phyloP scores from a whole-genome alignment of 2,329 filamentous ascomycete species.

The Ophiognomonia clavigignenti-juglandacearum region DNA sequence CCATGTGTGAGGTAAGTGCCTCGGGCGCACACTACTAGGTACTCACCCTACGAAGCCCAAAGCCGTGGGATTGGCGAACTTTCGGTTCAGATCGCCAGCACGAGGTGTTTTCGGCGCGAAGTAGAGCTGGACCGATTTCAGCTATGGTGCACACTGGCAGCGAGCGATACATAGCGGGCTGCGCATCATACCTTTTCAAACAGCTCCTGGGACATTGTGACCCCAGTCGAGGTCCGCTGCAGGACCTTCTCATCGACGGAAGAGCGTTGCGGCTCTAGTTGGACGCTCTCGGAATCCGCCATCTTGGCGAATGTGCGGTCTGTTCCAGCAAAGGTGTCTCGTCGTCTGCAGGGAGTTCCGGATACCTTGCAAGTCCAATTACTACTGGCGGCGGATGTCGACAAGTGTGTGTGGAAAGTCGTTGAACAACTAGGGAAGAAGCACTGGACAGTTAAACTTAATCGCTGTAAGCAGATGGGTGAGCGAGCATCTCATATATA shows the following conservation, averaged over 20 bases:
- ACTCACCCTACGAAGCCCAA: conserved; percentile 32
- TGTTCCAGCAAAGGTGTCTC: too few relatives aligned
- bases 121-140: conserved; percentile 25
- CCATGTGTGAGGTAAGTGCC: neutral
- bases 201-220: conserved; percentile 34
- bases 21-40: neutral
- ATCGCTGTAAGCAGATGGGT: too few relatives aligned
- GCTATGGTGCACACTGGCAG: neutral
- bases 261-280: neutral
- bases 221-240: conserved; percentile 26
- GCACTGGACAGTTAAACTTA: too few relatives aligned
- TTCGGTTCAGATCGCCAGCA: conserved; percentile 28
- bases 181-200: conserved; percentile 27
- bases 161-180: neutral
- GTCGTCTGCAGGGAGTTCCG: too few relatives aligned
- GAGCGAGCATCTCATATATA: too few relatives aligned
- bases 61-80: conserved; percentile 33
- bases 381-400: too few relatives aligned
- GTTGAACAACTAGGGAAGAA: too few relatives aligned
- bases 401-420: too few relatives aligned
- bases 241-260: conserved; percentile 32
- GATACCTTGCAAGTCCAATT: too few relatives aligned
- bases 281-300: too few relatives aligned
- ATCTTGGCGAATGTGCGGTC: neutral
- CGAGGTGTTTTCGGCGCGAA: conserved; percentile 32